Evolutionary conservation across 805 yeast genomes (phyloP).

Genomic region (Teunomyces atbi): DNA sequence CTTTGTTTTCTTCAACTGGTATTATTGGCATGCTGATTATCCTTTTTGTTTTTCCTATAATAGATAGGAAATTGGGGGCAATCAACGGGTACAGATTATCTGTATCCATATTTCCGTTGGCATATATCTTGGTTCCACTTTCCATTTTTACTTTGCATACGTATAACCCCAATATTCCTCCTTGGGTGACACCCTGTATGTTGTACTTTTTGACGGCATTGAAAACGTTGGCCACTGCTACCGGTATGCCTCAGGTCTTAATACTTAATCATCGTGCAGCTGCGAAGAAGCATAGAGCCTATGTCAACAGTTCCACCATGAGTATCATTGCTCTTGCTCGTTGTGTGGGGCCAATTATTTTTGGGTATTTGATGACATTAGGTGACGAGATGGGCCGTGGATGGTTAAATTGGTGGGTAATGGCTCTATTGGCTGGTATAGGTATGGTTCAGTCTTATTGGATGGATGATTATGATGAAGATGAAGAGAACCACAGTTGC

Average conservation of each 20-base stretch:
- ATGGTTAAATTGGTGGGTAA: conserved; percentile 36
- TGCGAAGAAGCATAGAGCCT: conserved; percentile 31
- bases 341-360: conserved; percentile 31
- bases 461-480: conserved; percentile 29
- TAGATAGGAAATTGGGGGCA: conserved; percentile 33
- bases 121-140: conserved; percentile 30
- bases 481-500: conserved; percentile 2
- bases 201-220: conserved; percentile 32
- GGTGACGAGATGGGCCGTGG: conserved; percentile 25
- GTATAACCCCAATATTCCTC: conserved; percentile 25
- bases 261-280: conserved; percentile 37
- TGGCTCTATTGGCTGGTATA: conserved; percentile 25
- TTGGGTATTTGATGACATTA: conserved; percentile 34
- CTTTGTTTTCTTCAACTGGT: conserved; percentile 35
- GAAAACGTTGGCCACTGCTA: conserved; percentile 31
- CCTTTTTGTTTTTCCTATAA: conserved; percentile 29
- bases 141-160: conserved; percentile 29
- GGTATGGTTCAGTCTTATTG: conserved; percentile 29
- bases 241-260: conserved; percentile 38
- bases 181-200: conserved; percentile 27
- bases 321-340: conserved; percentile 33
- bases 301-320: conserved; percentile 33
- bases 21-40: conserved; percentile 34
- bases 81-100: conserved; percentile 30
- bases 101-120: conserved; percentile 31